Evolutionary conservation across 805 yeast genomes (phyloP), one percentile per base, ranked within the genome.

Genomic region (Ogataea nitratoaversa): DNA sequence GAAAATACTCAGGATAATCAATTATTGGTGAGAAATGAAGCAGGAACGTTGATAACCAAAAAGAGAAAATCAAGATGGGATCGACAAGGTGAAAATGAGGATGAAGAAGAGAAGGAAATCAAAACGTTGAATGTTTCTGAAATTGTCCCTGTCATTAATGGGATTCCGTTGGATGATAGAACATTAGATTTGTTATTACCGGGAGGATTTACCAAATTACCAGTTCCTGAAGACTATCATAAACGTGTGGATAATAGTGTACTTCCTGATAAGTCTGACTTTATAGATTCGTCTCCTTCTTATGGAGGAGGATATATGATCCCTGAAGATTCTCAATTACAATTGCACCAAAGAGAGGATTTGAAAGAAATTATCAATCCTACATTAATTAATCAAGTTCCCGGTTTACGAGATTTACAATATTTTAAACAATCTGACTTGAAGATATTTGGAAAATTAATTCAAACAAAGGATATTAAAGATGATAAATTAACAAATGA

Each of bases 351-450:
- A 16, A 16, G 5, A 14, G 19, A 29, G 14, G 16, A 27, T 9
- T 12, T 13, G 14, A 5, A 9, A 11, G 19, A 16, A 29, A 29
- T 29, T 9, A 29, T 29, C 9, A 29, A 44, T 51, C 68, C 64
- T 3, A 54, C 54, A 12, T 44, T 75, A 19, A 70, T 79, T 1
- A 63, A 75, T 3, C 81, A 79, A 18, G 68, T 82, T 1, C 84
- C 89, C 0, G 88, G 82, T 0, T 71, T 80, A 0, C 70, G 71
- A 29, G 89, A 84, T 23, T 57, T 88, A 12, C 81, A 78, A 52
- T 80, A 67, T 54, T 80, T 86, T 61, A 84, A 79, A 50, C 81
- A 78, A 27, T 77, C 79, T 30, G 97, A 90, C 57, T 67, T 74
- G 57, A 76, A 76, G 54, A 75, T 82, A 52, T 89, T 90, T 59